Base-by-base conservation (phyloP, 202 grass and related monocot genomes). In the Eragrostis tef region DNA sequence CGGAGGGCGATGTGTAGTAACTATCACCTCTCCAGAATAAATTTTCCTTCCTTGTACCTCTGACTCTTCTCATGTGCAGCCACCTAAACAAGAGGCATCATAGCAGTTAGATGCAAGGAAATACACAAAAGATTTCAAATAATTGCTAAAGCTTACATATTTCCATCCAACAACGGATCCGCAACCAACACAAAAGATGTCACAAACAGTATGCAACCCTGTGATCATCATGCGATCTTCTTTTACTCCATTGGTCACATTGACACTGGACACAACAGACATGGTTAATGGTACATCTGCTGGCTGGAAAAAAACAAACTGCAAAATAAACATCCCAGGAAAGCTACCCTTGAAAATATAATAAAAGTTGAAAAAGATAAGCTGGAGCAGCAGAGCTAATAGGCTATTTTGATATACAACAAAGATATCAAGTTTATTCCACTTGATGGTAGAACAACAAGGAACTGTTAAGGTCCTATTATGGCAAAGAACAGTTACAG, bases 41-140 rank as follows among this genome's bases (percentile, higher is more conserved):
- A 90, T 81, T 99, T 99, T 20, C 96, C 93, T 94, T 99, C 96
- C 74, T 99, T 99, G 87, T 99, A 99, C 87, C 92, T 96, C 85
- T 99, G 90, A 52, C 0, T 26, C 83, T 93, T 96, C 9, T 96
- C 90, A 67, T 92, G 80, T 31, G 96, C 93, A 70, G 86, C 69
- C 54, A 81, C 89, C 96, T 99, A 87, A 39, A 87, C 73, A 59
- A 79, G 44, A 74, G 29, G 57, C 49, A 85, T 75, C 64, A 81
- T 64, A 82, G 7, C 69, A 73, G 10, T 79, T 75, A 72, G 74
- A 77, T 67, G 56, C 77, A 26, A 47, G 75, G 16, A 34, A 80
- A 72, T 67, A 86, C 13, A 81, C 29, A 58, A 41, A 21, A 77
- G n/a, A 47, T 15, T 59, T 77, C 43, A 64, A 53, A 83, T 64